Conservation (phyloP, 106 monocot genomes). For the Chionographis japonica region DNA sequence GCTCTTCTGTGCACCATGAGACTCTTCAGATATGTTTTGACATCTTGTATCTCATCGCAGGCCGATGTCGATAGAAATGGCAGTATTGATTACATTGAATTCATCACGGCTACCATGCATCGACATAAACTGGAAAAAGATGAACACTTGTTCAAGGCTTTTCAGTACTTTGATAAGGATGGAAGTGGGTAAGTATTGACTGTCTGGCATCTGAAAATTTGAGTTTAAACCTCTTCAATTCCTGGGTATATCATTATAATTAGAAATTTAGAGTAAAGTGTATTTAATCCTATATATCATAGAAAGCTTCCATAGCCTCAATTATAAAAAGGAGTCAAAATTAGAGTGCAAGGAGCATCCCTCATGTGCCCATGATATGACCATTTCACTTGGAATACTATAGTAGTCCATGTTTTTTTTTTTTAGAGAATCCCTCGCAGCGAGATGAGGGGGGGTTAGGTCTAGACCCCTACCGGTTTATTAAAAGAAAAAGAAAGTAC, state of each 20-base stretch:
- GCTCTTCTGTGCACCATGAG: background rate
- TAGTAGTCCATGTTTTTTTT: too few species aligned
- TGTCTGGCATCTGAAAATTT: background rate
- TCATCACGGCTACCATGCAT: constrained; percentile 83
- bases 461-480: too few species aligned
- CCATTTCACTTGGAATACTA: too few species aligned
- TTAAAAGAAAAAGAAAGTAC: too few species aligned
- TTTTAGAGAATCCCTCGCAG: too few species aligned
- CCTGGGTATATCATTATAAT: background rate
- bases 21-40: background rate
- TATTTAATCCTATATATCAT: too few species aligned
- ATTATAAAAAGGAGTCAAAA: too few species aligned
- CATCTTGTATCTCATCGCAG: constrained; percentile 18
- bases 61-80: constrained; percentile 82
- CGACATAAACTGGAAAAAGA: constrained; percentile 71
- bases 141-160: constrained; percentile 65
- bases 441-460: too few species aligned
- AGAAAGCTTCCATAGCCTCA: too few species aligned
- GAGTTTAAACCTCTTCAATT: background rate
- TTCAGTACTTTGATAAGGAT: constrained; percentile 73
- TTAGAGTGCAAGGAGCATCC: too few species aligned
- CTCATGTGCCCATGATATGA: too few species aligned
- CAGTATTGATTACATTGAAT: constrained; percentile 77
- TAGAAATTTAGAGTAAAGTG: too few species aligned
- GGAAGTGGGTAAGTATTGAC: constrained; percentile 49